Conservation (phyloP, 164 flowering plant species). For the Litsea cubeba region DNA sequence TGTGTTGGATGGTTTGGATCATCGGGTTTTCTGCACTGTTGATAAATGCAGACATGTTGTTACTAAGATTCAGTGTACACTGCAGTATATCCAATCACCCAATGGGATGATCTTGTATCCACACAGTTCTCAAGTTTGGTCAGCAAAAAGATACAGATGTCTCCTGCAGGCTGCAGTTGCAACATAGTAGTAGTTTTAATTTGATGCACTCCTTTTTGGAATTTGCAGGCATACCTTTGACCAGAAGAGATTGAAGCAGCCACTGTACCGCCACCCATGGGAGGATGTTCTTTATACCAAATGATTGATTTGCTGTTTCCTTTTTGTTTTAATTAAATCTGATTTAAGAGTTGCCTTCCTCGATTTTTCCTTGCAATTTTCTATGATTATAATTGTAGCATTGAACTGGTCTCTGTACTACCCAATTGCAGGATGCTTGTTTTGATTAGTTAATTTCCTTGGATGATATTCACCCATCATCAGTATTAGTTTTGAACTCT, state of each 20-base stretch:
- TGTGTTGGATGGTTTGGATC: too few relatives aligned
- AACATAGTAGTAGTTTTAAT: not conserved
- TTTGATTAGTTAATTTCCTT: not conserved
- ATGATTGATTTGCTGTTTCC: conserved; percentile 28
- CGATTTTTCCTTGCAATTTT: conserved; percentile 11
- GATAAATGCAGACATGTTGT: too few relatives aligned
- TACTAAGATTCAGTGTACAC: too few relatives aligned
- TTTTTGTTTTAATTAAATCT: too few relatives aligned
- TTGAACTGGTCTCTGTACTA: conserved; percentile 21
- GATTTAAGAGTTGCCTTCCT: not conserved
- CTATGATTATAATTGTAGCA: conserved; percentile 2
- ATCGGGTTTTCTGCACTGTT: too few relatives aligned
- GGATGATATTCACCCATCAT: not conserved
- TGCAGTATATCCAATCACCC: too few relatives aligned
- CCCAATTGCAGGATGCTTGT: not conserved
- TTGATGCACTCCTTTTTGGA: not conserved
- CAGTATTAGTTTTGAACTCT: too few relatives aligned
- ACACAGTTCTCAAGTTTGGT: too few relatives aligned
- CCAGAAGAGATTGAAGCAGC: conserved; percentile 99
- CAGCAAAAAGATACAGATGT: not conserved
- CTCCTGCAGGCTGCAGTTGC: not conserved
- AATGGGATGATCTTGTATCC: too few relatives aligned
- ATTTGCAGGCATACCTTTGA: conserved; percentile 92
- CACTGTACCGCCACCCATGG: conserved; percentile 99
- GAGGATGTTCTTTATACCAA: conserved; percentile 99